Evolutionary conservation across 106 monocot genomes (phyloP).

Genomic region (Allium fistulosum): DNA sequence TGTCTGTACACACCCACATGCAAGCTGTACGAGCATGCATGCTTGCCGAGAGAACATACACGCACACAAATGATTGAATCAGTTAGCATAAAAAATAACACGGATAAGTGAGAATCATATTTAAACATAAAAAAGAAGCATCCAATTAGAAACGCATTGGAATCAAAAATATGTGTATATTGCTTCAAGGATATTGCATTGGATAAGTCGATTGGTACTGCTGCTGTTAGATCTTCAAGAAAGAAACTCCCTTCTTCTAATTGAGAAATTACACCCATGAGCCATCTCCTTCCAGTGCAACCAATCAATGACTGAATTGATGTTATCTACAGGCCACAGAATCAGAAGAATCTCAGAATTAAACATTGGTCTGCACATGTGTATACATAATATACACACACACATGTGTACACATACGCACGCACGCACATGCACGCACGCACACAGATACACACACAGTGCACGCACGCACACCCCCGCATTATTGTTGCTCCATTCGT

Average conservation of each 20-base stretch:
- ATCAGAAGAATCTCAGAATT: not conserved
- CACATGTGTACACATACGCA: too few species aligned
- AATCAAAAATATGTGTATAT: constrained; percentile 1
- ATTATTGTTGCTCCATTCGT: too few species aligned
- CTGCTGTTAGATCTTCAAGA: constrained; percentile 89
- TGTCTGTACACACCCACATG: too few species aligned
- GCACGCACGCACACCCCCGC: too few species aligned
- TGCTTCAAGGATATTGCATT: constrained; percentile 85
- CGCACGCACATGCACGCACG: too few species aligned
- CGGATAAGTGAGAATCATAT: not conserved
- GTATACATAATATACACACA: too few species aligned
- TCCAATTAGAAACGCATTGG: not conserved
- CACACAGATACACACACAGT: too few species aligned
- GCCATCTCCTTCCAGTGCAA: constrained; percentile 83
- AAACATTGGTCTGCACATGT: too few species aligned
- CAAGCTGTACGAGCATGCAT: too few species aligned
- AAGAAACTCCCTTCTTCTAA: constrained; percentile 86
- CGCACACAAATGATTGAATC: too few species aligned
- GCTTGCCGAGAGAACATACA: too few species aligned
- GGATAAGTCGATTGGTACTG: constrained; percentile 82
- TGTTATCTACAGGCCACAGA: constrained; percentile 51
- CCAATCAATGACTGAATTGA: constrained; percentile 90
- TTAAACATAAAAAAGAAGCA: not conserved
- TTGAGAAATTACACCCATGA: constrained; percentile 95
- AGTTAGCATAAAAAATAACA: too few species aligned